A percentile compares a stretch with the other conserved stretches of the same genome.
These are phyloP conservation scores for Musa beccarii DNA, from an alignment of 176 grass and related monocot species.

Conservation along the genomic window DNA sequence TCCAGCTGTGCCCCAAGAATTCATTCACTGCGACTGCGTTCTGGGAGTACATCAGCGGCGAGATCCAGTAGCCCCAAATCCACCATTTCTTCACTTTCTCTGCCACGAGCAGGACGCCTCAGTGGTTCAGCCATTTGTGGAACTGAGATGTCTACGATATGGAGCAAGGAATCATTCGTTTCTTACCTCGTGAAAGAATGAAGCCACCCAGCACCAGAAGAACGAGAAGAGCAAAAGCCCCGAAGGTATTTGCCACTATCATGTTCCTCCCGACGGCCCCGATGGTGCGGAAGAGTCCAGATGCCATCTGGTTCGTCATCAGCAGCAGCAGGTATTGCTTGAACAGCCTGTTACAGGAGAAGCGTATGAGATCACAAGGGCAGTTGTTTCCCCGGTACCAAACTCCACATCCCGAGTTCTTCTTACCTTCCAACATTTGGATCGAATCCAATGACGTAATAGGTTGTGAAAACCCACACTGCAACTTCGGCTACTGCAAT, in stretches of 20 bases:
- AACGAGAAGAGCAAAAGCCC: constrained; percentile 44
- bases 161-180: too few relatives aligned
- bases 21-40: constrained; percentile 75
- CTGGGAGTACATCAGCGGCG: constrained; percentile 66
- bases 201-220: constrained; percentile 62
- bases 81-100: constrained; percentile 76
- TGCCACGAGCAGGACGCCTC: constrained; percentile 1
- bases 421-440: constrained; percentile 51
- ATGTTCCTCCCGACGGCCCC: constrained; percentile 53
- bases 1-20: constrained; percentile 62
- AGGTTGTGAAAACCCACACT: constrained; percentile 65
- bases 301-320: constrained; percentile 38
- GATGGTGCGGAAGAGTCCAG: constrained; percentile 53
- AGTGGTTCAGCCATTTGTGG: neutral
- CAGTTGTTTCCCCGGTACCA: neutral
- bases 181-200: constrained; percentile 55
- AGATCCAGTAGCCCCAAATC: constrained; percentile 78
- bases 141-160: neutral
- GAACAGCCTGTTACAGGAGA: constrained; percentile 30
- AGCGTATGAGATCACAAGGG: neutral
- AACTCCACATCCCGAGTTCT: neutral
- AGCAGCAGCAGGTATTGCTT: constrained; percentile 60
- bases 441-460: constrained; percentile 78
- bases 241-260: constrained; percentile 57
- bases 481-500: constrained; percentile 48